Evolutionary conservation across 257 asterid genomes (phyloP).

Genomic region (Echium plantagineum): DNA sequence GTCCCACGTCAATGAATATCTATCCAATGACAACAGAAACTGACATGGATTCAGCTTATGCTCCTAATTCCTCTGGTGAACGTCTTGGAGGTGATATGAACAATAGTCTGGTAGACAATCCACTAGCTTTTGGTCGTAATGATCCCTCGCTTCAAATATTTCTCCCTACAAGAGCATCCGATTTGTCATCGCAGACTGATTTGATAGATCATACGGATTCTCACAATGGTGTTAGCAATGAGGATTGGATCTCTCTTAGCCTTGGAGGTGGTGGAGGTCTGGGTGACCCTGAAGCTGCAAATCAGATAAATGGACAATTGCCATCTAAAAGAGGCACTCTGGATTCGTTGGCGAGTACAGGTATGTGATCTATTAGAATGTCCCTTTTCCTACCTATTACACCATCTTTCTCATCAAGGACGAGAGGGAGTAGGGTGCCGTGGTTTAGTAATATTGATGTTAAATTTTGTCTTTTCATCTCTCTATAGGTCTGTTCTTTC

Average conservation of each 20-base stretch:
- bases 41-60: conserved; percentile 38
- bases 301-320: conserved; percentile 34
- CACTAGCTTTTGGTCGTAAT: conserved; percentile 47
- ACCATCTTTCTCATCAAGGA: no score
- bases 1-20: conserved; percentile 45
- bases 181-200: conserved; percentile 44
- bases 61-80: conserved; percentile 34
- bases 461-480: no score
- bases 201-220: conserved; percentile 41
- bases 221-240: conserved; percentile 54
- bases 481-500: no score
- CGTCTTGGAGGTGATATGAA: conserved; percentile 29
- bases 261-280: conserved; percentile 54
- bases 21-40: conserved; percentile 39
- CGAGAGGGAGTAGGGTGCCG: no score
- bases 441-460: no score
- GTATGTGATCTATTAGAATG: conserved; percentile 19
- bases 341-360: conserved; percentile 52
- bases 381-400: neutral
- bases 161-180: conserved; percentile 80
- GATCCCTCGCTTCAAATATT: conserved; percentile 93
- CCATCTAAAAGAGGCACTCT: conserved; percentile 37
- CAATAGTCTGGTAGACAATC: conserved; percentile 64
- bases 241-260: conserved; percentile 86
- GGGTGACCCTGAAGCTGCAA: conserved; percentile 31